Evolutionary conservation across 1,284 basidiomycete genomes (phyloP).

Genomic region (Leccinum subfulvum): DNA sequence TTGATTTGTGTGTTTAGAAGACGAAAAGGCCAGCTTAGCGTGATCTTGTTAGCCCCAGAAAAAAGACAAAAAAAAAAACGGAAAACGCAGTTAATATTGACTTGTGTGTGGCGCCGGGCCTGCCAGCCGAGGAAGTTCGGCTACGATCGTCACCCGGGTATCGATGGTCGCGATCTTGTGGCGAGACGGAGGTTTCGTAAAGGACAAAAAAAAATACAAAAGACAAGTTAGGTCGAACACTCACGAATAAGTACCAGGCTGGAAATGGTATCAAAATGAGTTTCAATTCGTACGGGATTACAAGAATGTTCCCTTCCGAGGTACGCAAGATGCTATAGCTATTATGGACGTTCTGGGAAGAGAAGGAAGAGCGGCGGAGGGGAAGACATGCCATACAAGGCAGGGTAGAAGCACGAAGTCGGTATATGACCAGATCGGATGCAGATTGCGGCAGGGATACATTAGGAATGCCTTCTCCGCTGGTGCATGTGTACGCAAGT

Average conservation of each 20-base stretch:
- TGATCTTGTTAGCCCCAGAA: not conserved
- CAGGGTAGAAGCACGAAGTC: constrained; percentile 17
- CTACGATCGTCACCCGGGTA: not conserved
- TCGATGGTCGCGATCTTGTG: constrained; percentile 15
- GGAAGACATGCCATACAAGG: constrained; percentile 14
- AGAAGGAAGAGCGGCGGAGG: constrained; percentile 5
- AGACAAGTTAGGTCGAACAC: constrained; percentile 13
- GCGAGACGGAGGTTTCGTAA: constrained; percentile 14
- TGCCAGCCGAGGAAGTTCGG: constrained; percentile 14
- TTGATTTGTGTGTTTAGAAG: not conserved
- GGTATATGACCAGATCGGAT: constrained; percentile 17
- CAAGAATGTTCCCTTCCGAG: constrained; percentile 15
- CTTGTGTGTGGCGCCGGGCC: constrained; percentile 1
- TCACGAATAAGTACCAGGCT: constrained; percentile 1
- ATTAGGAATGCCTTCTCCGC: constrained; percentile 27
- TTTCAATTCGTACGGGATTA: constrained; percentile 22
- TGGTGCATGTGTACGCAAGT: constrained; percentile 15
- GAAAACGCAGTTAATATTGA: not conserved
- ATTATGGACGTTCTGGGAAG: constrained; percentile 11
- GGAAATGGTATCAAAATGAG: constrained; percentile 17
- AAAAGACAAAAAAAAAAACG: not conserved
- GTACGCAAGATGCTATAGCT: constrained; percentile 9
- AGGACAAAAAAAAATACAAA: not conserved
- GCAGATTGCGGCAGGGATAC: constrained; percentile 23
- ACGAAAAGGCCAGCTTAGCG: not conserved